Base-by-base conservation (phyloP, 2,329 filamentous ascomycete species). In the Arthrocladium fulminans region DNA sequence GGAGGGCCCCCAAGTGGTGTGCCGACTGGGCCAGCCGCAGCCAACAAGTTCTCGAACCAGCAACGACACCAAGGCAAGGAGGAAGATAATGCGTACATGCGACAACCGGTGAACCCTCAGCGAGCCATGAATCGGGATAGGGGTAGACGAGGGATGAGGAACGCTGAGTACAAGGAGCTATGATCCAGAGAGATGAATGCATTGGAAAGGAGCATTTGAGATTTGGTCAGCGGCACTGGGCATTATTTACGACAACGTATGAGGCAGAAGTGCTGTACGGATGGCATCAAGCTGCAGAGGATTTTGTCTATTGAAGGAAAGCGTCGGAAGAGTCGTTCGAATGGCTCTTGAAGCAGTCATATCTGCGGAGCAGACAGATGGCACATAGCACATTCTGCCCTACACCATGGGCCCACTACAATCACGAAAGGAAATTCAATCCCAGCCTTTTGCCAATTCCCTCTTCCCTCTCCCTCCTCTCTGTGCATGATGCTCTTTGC, bases 81-180 rank as follows among this genome's bases (percentile, higher is more conserved):
- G 54, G 87, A 94, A 48, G 88, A 94, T 50, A 87, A 88, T 51
- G 86, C 92, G 5, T 98, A 98, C 68, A 94, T 97, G 65, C 80
- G 92, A 50, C 90, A 95, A 65, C 92, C 92, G 0, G 86, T 97
- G 53, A 98, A 98, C 63, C 90, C 89, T 2, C 86, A 95, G 63
- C 80, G 92, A 44, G 86, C 92, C 63, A 84, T 89, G 65, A 87
- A 88, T 61, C 79, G 85, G 59, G 83, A 88, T 59, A 80, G 84
- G 55, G 49, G 49, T 9, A 51, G 48, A 32, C 32, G 25, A 20
- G 44, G 44, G 2, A 80, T 86, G 47, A 78, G 92, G 48, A 89
- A 89, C 9, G 92, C 87, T 63, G 92, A 98, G 68, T 97, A 92
- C 65, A 79, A 86, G 55, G 87, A 94, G 70, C 73, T 95, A 44